Evolutionary conservation across 2,329 filamentous ascomycete genomes (phyloP).

Genomic region (Aspergillus costaricaensis): DNA sequence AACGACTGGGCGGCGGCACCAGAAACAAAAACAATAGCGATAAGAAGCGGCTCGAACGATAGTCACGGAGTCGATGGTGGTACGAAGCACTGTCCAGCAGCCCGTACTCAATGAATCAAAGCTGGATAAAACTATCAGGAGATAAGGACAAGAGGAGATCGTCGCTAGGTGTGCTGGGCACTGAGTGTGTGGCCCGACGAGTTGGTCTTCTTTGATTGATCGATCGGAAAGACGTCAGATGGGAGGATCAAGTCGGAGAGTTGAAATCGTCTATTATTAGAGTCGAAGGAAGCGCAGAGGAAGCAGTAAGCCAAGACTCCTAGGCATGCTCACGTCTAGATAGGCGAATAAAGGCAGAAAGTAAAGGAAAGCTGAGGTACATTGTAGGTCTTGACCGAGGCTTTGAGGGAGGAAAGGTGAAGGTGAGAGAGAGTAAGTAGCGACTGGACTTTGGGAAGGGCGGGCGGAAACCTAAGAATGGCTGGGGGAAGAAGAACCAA

Average conservation of each 20-base stretch:
- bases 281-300: conserved; percentile 18
- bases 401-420: not conserved
- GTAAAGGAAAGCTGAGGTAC: conserved; percentile 10
- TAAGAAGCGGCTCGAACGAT: conserved; percentile 17
- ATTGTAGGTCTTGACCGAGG: conserved; percentile 16
- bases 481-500: conserved; percentile 15
- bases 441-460: conserved; percentile 10
- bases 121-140: conserved; percentile 19
- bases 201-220: conserved; percentile 6
- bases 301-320: conserved; percentile 18
- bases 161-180: not conserved
- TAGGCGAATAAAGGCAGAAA: conserved; percentile 14
- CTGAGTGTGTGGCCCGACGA: conserved; percentile 5
- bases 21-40: conserved; percentile 25
- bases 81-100: conserved; percentile 37
- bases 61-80: conserved; percentile 22
- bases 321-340: conserved; percentile 24
- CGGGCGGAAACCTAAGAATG: conserved; percentile 7
- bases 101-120: conserved; percentile 32
- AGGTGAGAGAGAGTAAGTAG: not conserved
- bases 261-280: conserved; percentile 19
- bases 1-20: conserved; percentile 29
- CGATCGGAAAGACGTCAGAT: conserved; percentile 10
- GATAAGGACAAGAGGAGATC: conserved; percentile 5
- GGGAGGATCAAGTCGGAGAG: conserved; percentile 7